Evolutionary conservation across 768 basidiomycete species (phyloP).

Genomic region (Hygrophorus pudorinus): DNA sequence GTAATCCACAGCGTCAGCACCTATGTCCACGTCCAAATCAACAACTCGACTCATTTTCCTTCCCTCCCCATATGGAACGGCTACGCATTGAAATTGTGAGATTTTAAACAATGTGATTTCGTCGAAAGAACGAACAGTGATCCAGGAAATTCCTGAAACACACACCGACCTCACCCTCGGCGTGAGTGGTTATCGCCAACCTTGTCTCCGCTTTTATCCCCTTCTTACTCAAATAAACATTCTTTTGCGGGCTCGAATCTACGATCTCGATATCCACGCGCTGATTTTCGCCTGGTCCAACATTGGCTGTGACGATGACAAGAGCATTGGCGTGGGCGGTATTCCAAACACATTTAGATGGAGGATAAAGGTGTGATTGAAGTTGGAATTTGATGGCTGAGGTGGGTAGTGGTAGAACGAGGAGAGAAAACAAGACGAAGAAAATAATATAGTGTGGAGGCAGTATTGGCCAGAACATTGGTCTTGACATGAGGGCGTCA

Average conservation of each 20-base stretch:
- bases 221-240: slow-evolving; percentile 85
- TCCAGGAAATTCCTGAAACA: slow-evolving; percentile 83
- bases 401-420: slow-evolving; percentile 18
- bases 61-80: slow-evolving; percentile 35
- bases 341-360: slow-evolving; percentile 92
- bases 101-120: not conserved
- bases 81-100: slow-evolving; percentile 23
- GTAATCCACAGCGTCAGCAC: slow-evolving; percentile 97
- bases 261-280: slow-evolving; percentile 91
- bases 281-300: slow-evolving; percentile 65
- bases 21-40: slow-evolving; percentile 95
- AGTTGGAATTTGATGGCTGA: slow-evolving; percentile 81
- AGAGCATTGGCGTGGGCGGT: slow-evolving; percentile 76
- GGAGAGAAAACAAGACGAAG: slow-evolving; percentile 20
- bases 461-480: too few relatives aligned
- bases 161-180: slow-evolving; percentile 90
- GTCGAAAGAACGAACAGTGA: slow-evolving; percentile 37
- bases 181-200: slow-evolving; percentile 88
- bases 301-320: slow-evolving; percentile 94
- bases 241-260: slow-evolving; percentile 75
- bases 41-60: slow-evolving; percentile 53
- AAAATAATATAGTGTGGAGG: slow-evolving; percentile 16
- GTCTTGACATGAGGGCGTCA: too few relatives aligned
- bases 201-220: slow-evolving; percentile 86
- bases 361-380: slow-evolving; percentile 61